A percentile compares a stretch with the other conserved stretches of the same genome.
Evolutionary conservation across 1,284 basidiomycete species (phyloP).

Genomic region (Stereum hirsutum): DNA sequence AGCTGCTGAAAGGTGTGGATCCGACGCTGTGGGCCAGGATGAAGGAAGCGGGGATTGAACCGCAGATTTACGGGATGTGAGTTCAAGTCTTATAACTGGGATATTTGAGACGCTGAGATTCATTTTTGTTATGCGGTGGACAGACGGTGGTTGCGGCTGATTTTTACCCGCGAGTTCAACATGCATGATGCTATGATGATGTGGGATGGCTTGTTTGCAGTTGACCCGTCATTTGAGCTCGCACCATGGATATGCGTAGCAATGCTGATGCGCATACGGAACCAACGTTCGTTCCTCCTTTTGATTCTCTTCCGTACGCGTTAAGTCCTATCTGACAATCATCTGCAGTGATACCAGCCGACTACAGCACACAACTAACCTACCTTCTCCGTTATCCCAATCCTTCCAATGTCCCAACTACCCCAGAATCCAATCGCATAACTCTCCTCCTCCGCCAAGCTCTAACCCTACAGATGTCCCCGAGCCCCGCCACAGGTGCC

Average conservation of each 20-base stretch:
- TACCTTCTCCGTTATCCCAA: conserved; percentile 78
- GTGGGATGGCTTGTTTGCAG: conserved; percentile 90
- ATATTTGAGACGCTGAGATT: no score
- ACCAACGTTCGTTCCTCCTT: conserved; percentile 49
- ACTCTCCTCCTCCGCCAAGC: conserved; percentile 78
- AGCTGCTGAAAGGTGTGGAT: conserved; percentile 69
- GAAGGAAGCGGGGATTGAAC: conserved; percentile 77
- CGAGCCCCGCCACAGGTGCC: conserved; percentile 63
- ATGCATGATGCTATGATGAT: conserved; percentile 69
- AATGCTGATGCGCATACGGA: conserved; percentile 88
- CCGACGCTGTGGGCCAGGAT: conserved; percentile 72
- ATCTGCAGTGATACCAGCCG: conserved; percentile 66
- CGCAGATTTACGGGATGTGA: conserved; percentile 92
- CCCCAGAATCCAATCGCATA: conserved; percentile 39
- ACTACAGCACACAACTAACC: conserved; percentile 80
- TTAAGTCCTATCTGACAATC: not conserved
- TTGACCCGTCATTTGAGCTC: conserved; percentile 63
- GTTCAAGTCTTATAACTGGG: conserved; percentile 24
- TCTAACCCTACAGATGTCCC: conserved; percentile 64
- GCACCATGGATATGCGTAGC: conserved; percentile 83
- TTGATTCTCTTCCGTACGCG: not conserved
- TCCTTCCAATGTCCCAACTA: conserved; percentile 20
- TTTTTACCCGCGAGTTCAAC: conserved; percentile 85
- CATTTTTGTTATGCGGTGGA: no score
- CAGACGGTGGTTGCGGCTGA: conserved; percentile 84